Evolutionary conservation across 1,139 yeast species (phyloP).

Genomic region (Suzukiozyma palmioleophila): DNA sequence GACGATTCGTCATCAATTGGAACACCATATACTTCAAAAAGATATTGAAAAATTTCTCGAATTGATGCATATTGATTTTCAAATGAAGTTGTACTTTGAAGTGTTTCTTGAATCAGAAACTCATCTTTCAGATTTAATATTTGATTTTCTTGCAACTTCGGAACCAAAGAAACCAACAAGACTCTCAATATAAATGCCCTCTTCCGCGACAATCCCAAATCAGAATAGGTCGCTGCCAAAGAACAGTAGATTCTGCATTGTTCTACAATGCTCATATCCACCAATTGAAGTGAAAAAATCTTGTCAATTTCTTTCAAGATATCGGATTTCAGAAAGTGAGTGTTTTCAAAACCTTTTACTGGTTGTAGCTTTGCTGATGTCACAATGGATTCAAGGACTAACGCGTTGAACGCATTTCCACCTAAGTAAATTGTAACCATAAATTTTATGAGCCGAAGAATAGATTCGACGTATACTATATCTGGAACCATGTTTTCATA

Average conservation of each 20-base stretch:
- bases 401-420: constrained; percentile 46
- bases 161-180: constrained; percentile 48
- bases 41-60: constrained; percentile 31
- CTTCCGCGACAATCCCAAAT: constrained; percentile 61
- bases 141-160: constrained; percentile 25
- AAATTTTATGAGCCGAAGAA: constrained; percentile 59
- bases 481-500: constrained; percentile 81
- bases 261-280: constrained; percentile 44
- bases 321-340: constrained; percentile 29
- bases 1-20: constrained; percentile 5
- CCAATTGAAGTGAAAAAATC: constrained; percentile 34
- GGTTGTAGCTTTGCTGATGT: constrained; percentile 10
- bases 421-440: constrained; percentile 49
- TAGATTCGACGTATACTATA: constrained; percentile 69
- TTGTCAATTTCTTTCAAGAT: constrained; percentile 50
- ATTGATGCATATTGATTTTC: constrained; percentile 13
- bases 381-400: constrained; percentile 33
- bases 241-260: constrained; percentile 63
- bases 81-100: constrained; percentile 1
- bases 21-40: constrained; percentile 43
- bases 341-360: constrained; percentile 8
- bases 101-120: constrained; percentile 1
- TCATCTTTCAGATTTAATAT: constrained; percentile 1
- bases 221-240: constrained; percentile 61
- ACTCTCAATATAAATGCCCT: constrained; percentile 66